Evolutionary conservation across 2,329 filamentous ascomycete genomes (phyloP), one percentile per base, ranked within the genome.

Genomic region (Zymoseptoria crescenta): DNA sequence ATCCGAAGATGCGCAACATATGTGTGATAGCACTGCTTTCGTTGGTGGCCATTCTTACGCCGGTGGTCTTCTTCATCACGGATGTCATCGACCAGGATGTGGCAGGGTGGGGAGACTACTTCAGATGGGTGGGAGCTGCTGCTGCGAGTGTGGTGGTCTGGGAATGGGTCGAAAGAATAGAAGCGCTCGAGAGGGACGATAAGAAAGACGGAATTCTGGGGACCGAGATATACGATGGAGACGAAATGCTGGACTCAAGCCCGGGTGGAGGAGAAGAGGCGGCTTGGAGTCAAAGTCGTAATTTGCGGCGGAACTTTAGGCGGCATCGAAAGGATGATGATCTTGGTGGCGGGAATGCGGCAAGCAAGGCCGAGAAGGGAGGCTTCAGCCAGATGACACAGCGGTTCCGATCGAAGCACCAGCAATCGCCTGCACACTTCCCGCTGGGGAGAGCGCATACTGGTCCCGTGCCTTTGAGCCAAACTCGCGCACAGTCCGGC

Each of bases 81-180:
- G 92, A 96, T 71, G 91, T 96, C 54, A 87, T 87, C 8, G 87
- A 93, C 68, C 87, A 90, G 27, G 86, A 90, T 62, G 87, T 96
- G 62, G 89, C 89, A 48, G 90, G 88, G 8, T 96, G 92, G 92
- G 92, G 92, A 70, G 92, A 96, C 70, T 96, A 96, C 70, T 92
- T 96, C 52, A 82, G 91, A 68, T 96, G 92, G 92, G 92, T 96
- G n/a, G 92, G 92, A 53, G 91, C 91, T 1, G 91, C 92, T 0
- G 91, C 91, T 1, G 92, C 92, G 28, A 96, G 91, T 74, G 92
- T 96, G n/a, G 89, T 96, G 21, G 92, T 96, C 1, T 96, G 92
- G 92, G 92, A 96, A 74, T 96, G 92, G 92, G 92, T 96, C 2
- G 92, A 96, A 74, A 83, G 92, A 27, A 96, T 96, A 54, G 92